Conservation (phyloP, 371 early-diverging fungal species). For the Mucor irregularis region DNA sequence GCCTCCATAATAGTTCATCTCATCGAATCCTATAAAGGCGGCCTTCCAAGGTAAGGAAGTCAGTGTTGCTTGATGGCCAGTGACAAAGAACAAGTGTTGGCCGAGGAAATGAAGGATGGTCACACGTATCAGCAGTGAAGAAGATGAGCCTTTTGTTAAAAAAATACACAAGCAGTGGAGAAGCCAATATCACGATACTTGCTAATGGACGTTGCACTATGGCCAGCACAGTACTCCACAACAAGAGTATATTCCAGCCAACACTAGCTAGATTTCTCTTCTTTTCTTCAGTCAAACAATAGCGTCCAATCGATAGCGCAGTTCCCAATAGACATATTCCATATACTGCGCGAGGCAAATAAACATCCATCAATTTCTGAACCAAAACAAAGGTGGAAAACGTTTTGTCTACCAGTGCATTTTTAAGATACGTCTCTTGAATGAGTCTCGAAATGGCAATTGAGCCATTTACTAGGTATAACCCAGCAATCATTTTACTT, state of each 20-base stretch:
- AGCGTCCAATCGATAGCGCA: background rate
- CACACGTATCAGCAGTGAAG: constrained; percentile 16
- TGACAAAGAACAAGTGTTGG: constrained; percentile 79
- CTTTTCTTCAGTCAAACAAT: background rate
- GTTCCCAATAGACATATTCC: background rate
- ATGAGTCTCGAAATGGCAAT: constrained; percentile 20
- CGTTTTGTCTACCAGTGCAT: background rate
- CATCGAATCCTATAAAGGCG: constrained; percentile 82
- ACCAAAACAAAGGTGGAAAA: background rate
- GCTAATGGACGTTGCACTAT: constrained; percentile 44
- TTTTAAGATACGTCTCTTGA: constrained; percentile 20
- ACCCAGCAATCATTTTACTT: background rate
- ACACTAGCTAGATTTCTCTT: background rate
- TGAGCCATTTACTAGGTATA: constrained; percentile 9
- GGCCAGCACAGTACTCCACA: constrained; percentile 32
- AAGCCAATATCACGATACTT: constrained; percentile 18
- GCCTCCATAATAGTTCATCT: constrained; percentile 69
- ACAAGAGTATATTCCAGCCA: constrained; percentile 17
- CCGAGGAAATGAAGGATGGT: constrained; percentile 51
- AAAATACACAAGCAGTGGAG: constrained; percentile 18
- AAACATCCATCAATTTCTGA: constrained; percentile 23
- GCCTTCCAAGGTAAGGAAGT: constrained; percentile 89
- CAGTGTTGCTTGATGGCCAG: constrained; percentile 90
- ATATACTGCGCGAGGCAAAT: constrained; percentile 37
- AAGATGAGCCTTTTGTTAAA: background rate